Evolutionary conservation across 352 stramenopile species (phyloP).

Genomic region (Phytophthora hybrid): DNA sequence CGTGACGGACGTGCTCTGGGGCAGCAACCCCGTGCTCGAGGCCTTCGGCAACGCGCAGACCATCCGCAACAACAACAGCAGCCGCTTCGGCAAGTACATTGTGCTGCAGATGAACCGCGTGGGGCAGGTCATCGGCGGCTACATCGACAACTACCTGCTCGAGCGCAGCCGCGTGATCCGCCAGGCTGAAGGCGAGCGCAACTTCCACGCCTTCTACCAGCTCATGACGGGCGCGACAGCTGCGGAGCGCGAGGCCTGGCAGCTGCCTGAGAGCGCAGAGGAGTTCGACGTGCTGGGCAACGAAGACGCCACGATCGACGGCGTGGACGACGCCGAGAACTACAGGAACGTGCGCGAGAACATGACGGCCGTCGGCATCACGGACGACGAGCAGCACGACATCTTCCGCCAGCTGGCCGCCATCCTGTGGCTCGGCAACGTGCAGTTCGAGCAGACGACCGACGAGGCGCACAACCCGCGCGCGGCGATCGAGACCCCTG

Average conservation of each 20-base stretch:
- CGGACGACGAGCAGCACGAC: conserved; percentile 67
- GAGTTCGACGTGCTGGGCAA: conserved; percentile 80
- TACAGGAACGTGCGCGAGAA: conserved; percentile 68
- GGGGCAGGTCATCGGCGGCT: conserved; percentile 82
- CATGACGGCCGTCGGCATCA: conserved; percentile 77
- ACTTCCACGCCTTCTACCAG: conserved; percentile 96
- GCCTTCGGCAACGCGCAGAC: conserved; percentile 89
- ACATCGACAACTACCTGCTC: conserved; percentile 93
- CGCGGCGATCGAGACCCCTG: conserved; percentile 65
- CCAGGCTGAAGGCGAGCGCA: conserved; percentile 90
- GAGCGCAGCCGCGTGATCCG: conserved; percentile 92
- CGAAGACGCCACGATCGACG: conserved; percentile 72
- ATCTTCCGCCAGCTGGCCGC: conserved; percentile 86
- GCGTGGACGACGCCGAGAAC: conserved; percentile 79
- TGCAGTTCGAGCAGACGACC: conserved; percentile 78
- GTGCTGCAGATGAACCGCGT: conserved; percentile 87
- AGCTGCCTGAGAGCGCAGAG: conserved; percentile 54
- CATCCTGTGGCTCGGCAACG: conserved; percentile 88
- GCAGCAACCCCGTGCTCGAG: conserved; percentile 85
- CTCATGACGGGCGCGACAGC: conserved; percentile 77
- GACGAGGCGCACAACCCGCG: conserved; percentile 82
- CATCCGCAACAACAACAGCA: conserved; percentile 90
- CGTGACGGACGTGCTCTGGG: conserved; percentile 82
- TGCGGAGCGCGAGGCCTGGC: conserved; percentile 60
- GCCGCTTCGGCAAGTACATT: conserved; percentile 90